phyloP scores from a whole-genome alignment of 2,329 filamentous ascomycete genomes.

The Penicillium carneum region DNA sequence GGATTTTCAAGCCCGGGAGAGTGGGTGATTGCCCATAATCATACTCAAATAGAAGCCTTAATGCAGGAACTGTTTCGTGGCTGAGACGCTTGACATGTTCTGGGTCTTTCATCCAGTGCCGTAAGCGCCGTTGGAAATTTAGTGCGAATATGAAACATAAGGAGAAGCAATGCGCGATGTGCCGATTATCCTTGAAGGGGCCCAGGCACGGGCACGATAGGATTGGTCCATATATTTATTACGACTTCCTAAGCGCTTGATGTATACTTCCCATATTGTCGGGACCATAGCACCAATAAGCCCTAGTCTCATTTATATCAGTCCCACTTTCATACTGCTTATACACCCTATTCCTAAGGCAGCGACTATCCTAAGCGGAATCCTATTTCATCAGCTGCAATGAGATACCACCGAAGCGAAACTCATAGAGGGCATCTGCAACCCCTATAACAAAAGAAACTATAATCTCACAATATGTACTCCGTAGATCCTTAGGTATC shows the following conservation, averaged over 20 bases:
- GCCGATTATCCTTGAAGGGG: background rate
- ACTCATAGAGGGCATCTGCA: constrained; percentile 13
- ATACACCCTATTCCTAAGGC: constrained; percentile 23
- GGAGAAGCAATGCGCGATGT: background rate
- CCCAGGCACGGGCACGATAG: background rate
- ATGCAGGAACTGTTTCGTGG: background rate
- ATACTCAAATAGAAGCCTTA: background rate
- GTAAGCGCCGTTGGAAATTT: background rate
- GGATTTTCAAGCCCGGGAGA: background rate
- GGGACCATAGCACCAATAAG: background rate
- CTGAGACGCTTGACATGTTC: background rate
- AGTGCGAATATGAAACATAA: background rate
- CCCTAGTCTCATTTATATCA: constrained; percentile 15
- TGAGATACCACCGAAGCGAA: constrained; percentile 40
- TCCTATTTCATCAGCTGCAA: constrained; percentile 58
- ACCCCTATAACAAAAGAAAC: constrained; percentile 22
- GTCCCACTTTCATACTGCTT: constrained; percentile 8
- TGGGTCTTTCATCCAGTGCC: background rate
- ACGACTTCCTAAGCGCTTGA: background rate
- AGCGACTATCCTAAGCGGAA: constrained; percentile 11
- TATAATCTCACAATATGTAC: constrained; percentile 16
- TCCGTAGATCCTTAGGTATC: constrained; percentile 17
- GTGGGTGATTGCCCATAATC: too few relatives aligned
- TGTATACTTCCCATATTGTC: constrained; percentile 21
- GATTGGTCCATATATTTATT: background rate